These are phyloP conservation scores for Penicillium simplicissimum DNA, from an alignment of 495 filamentous ascomycete genomes.

Conservation along the genomic window DNA sequence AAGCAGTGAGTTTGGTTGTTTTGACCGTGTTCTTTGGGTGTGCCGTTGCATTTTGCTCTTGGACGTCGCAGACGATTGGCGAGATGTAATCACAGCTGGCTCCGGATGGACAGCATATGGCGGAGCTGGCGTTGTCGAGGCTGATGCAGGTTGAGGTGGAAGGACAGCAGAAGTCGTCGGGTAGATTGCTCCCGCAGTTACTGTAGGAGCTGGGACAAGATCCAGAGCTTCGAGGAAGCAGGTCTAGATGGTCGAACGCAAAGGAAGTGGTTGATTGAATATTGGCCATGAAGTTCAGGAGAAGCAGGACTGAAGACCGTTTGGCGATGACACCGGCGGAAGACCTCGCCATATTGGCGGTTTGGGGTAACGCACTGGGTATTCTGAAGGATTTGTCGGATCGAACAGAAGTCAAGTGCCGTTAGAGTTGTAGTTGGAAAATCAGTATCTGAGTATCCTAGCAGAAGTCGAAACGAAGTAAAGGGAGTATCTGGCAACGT, in stretches of 20 bases:
- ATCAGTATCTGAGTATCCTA: not conserved
- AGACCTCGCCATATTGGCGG: constrained; percentile 26
- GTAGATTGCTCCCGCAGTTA: constrained; percentile 59
- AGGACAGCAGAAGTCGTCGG: constrained; percentile 76
- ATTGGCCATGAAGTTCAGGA: constrained; percentile 26
- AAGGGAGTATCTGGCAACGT: constrained; percentile 1
- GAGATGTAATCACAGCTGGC: constrained; percentile 63
- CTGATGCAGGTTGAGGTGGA: constrained; percentile 59
- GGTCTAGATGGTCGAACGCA: constrained; percentile 24
- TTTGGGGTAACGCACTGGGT: not conserved
- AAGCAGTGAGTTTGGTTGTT: constrained; percentile 61
- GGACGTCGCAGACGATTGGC: constrained; percentile 70
- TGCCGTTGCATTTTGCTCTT: constrained; percentile 60
- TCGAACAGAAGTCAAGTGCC: not conserved
- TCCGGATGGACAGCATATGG: constrained; percentile 75
- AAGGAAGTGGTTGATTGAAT: constrained; percentile 32
- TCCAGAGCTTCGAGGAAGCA: constrained; percentile 34
- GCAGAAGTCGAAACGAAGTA: constrained; percentile 1
- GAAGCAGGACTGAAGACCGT: constrained; percentile 25
- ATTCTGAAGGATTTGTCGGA: not conserved
- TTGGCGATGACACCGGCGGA: constrained; percentile 3
- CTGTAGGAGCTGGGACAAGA: constrained; percentile 50
- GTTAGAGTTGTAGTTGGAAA: not conserved
- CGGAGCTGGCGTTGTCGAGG: constrained; percentile 65
- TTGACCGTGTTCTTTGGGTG: constrained; percentile 66